Evolutionary conservation across 306 rosid genomes (phyloP), one percentile per base, ranked within the genome.

Genomic region (Sophora flavescens): DNA sequence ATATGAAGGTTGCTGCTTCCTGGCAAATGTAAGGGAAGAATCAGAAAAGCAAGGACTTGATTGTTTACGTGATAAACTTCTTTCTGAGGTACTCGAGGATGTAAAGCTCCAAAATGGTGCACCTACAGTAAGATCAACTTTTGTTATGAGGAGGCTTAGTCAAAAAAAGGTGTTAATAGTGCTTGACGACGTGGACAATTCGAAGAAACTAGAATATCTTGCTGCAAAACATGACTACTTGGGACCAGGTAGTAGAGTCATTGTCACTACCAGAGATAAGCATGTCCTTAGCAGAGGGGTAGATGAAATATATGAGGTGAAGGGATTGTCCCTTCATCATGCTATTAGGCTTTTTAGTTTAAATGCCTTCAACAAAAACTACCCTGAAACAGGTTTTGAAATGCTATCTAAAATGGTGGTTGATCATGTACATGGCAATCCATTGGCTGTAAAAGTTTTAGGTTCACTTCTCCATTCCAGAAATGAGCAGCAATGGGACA

Each of bases 401-500:
- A 38, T 67, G 41, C 28, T 52, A 10, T 68, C 70, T 0, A 44
- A 68, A 35, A 13, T 17, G 53, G 73, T 36, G 6, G 65, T 83
- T 7, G 26, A 17, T 58, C 61, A 74, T 83, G 57, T 53, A 50
- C 53, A 50, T 12, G 80, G 86, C 3, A 63, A 65, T 52, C 86
- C 86, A 8, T 67, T 78, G 44, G 83, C 77, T 73, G 44, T 79
- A 44, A 32, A 54, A 32, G 77, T 78, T 52, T 66, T 83, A 47
- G 88, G 79, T 51, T 50, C 72, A 35, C 6, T 4, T 48, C 63
- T 75, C 48, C 63, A 38, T 75, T 48, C 72, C 1, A 84, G 65
- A 61, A 52, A 17, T 26, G 28, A 41, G 18, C 26, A 60, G 4
- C 41, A 80, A 17, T 84, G 88, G 88, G 18, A 36, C 13, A 10